Conservation (phyloP, 768 basidiomycete species). For the Clathrus columnatus region DNA sequence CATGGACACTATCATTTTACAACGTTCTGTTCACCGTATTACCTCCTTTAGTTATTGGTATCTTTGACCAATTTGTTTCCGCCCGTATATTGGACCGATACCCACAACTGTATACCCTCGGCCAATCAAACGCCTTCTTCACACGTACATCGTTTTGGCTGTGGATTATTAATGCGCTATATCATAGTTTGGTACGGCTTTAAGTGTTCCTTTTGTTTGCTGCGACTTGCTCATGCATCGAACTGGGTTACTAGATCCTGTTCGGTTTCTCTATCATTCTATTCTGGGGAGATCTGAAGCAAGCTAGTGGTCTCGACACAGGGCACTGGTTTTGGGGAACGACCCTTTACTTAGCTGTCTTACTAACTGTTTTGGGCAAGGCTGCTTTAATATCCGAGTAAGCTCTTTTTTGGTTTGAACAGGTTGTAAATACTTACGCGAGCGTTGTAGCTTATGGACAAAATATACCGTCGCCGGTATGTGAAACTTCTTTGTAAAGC, state of each 20-base stretch:
- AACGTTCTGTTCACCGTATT: conserved; percentile 94
- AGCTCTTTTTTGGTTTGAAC: conserved; percentile 25
- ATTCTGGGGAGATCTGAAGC: conserved; percentile 90
- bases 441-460: conserved; percentile 78
- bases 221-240: conserved; percentile 1
- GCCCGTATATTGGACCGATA: conserved; percentile 95
- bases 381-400: conserved; percentile 97
- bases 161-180: conserved; percentile 83
- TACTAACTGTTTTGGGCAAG: conserved; percentile 93
- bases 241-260: conserved; percentile 45
- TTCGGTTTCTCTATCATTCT: conserved; percentile 83
- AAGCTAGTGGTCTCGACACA: conserved; percentile 68
- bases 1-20: conserved; percentile 96
- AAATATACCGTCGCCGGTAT: conserved; percentile 92
- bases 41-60: conserved; percentile 92
- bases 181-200: conserved; percentile 77
- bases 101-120: conserved; percentile 90
- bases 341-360: conserved; percentile 85
- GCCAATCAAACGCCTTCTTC: conserved; percentile 92
- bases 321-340: conserved; percentile 99
- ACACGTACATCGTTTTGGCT: conserved; percentile 86
- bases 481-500: conserved; percentile 16
- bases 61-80: conserved; percentile 98
- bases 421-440: background rate
- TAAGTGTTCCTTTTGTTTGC: background rate